Conservation (phyloP, 352 stramenopile genomes). For the Phytophthora pistaciae region DNA sequence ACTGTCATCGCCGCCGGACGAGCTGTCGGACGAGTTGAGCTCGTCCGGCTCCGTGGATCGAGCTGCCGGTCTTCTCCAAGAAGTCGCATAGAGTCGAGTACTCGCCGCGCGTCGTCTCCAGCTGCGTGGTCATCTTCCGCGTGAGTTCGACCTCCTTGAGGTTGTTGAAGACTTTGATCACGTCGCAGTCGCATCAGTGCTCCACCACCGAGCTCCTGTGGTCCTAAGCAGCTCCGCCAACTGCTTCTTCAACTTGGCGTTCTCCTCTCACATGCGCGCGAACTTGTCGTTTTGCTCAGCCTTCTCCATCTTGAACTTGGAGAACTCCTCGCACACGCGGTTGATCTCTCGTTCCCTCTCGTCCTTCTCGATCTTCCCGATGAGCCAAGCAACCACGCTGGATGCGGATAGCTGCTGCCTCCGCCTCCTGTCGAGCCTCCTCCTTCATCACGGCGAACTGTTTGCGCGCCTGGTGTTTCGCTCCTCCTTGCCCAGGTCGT, state of each 20-base stretch:
- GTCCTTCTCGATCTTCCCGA: slow-evolving; percentile 47
- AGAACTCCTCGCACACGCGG: slow-evolving; percentile 2
- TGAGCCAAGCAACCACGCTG: slow-evolving; percentile 52
- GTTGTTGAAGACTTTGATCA: slow-evolving; percentile 61
- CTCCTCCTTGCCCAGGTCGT: too few relatives aligned
- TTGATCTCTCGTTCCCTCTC: slow-evolving; percentile 39
- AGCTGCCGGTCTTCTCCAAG: slow-evolving; percentile 59
- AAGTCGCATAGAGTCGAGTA: slow-evolving; percentile 58
- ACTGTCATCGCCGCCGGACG: slow-evolving; percentile 14
- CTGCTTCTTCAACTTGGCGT: slow-evolving; percentile 60
- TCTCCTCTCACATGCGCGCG: slow-evolving; percentile 56
- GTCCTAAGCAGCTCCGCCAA: slow-evolving; percentile 63
- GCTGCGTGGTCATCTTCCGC: slow-evolving; percentile 59
- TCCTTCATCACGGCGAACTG: slow-evolving; percentile 18
- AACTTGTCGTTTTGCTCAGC: slow-evolving; percentile 42
- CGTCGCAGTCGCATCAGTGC: slow-evolving; percentile 61
- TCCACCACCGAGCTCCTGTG: slow-evolving; percentile 73
- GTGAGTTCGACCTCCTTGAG: slow-evolving; percentile 65
- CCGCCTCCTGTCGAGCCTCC: slow-evolving; percentile 18
- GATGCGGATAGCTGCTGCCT: slow-evolving; percentile 38
- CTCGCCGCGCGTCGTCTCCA: slow-evolving; percentile 52
- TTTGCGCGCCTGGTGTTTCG: slow-evolving; percentile 10
- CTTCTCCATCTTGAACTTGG: slow-evolving; percentile 2
- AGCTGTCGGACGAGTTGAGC: slow-evolving; percentile 47
- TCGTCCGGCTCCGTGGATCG: slow-evolving; percentile 59